Evolutionary conservation across 805 yeast species (phyloP), one percentile per base, ranked within the genome.

Genomic region (Suhomyces prunicola): DNA sequence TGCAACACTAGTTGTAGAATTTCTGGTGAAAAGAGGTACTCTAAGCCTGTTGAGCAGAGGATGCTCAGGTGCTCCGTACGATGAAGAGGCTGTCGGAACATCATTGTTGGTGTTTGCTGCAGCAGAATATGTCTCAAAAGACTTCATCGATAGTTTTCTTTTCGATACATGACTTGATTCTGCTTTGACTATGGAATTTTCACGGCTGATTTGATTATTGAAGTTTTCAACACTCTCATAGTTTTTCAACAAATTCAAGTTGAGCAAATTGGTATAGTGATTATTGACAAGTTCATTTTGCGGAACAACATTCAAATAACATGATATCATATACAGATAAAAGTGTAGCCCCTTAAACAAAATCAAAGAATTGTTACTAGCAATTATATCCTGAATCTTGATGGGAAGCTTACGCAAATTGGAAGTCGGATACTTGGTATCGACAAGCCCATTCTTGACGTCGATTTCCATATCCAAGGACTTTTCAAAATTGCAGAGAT

Each of bases 301-400:
- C 1, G 77, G 77, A 17, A 69, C 61, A 35, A 61, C 54, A 51
- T 75, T 75, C 50, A 60, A 69, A 58, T 75, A 75, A 54, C 77
- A 74, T 5, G 76, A 70, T 35, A 67, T 58, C 70, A 72, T 68
- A 61, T 74, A 75, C 54, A 72, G 74, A 53, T 64, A 73, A 23
- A 72, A 56, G 27, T 65, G 59, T 51, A 73, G 63, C 48, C 52
- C 52, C 49, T 74, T 71, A 57, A 72, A 72, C 35, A 71, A 55
- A 31, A 69, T 67, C 26, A 73, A 58, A 9, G 73, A 65, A 27
- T 58, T 60, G 48, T 61, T 63, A 55, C 61, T 69, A 44, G 60
- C 54, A 27, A 74, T 56, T 33, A 74, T 61, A 44, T 68, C 67
- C 53, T 73, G 77, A 33, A 75, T 61, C 51, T 72, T 70, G 7